Evolutionary conservation across 805 yeast genomes (phyloP).

Genomic region (Candida alai): DNA sequence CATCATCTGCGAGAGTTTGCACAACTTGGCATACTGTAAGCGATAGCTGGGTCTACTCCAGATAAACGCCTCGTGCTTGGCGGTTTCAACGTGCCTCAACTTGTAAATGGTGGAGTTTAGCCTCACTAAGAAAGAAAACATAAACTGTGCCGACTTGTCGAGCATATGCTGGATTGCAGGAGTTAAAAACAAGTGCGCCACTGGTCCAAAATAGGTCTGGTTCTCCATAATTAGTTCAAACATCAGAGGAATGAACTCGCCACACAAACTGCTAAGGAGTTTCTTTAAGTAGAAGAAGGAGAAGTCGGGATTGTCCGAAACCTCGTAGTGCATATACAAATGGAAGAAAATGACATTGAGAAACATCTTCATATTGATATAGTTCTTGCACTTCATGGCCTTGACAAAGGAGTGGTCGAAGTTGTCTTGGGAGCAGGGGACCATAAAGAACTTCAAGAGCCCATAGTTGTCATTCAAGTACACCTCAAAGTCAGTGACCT

Average conservation of each 20-base stretch:
- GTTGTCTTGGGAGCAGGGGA: constrained; percentile 15
- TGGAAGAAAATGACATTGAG: constrained; percentile 26
- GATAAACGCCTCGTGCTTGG: constrained; percentile 18
- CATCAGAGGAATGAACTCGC: constrained; percentile 30
- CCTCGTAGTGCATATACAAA: constrained; percentile 40
- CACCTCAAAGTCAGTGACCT: constrained; percentile 34
- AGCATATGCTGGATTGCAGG: constrained; percentile 28
- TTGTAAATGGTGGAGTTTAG: constrained; percentile 19
- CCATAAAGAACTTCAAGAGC: constrained; percentile 14
- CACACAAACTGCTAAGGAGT: constrained; percentile 17
- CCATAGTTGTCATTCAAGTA: constrained; percentile 30
- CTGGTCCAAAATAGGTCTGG: constrained; percentile 36
- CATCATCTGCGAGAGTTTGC: constrained; percentile 21
- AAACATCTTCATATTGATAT: constrained; percentile 26
- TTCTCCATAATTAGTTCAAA: constrained; percentile 28
- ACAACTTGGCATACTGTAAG: constrained; percentile 18
- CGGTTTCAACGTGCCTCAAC: constrained; percentile 15
- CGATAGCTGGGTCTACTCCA: constrained; percentile 16
- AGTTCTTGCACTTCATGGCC: constrained; percentile 24
- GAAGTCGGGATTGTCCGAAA: constrained; percentile 18
- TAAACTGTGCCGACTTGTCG: constrained; percentile 27
- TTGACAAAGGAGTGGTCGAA: constrained; percentile 20
- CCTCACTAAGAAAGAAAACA: constrained; percentile 21
- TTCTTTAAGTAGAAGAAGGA: constrained; percentile 34
- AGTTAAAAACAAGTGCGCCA: constrained; percentile 39